These are phyloP conservation scores for Entomortierella lignicola DNA, from an alignment of 192 early-diverging fungal genomes.

Conservation along the genomic window DNA sequence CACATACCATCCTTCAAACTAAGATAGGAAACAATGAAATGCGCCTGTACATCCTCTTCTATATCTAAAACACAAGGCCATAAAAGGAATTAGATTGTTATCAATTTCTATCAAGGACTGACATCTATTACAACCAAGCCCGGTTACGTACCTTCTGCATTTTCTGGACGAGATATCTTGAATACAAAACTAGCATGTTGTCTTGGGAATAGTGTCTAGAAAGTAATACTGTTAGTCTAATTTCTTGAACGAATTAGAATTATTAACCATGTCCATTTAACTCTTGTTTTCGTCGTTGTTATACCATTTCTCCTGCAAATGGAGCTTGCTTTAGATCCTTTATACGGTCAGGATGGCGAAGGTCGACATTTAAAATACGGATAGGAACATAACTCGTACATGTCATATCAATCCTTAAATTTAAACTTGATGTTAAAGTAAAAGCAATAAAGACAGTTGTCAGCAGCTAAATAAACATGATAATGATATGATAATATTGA, in stretches of 20 bases:
- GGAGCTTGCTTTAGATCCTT: slow-evolving; percentile 43
- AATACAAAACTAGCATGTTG: slow-evolving; percentile 68
- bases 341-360: slow-evolving; percentile 36
- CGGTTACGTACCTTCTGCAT: slow-evolving; percentile 41
- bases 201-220: slow-evolving; percentile 65
- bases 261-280: neutral
- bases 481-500: neutral
- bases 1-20: slow-evolving; percentile 60
- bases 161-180: slow-evolving; percentile 55
- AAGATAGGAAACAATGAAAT: slow-evolving; percentile 64
- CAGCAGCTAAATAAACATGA: neutral
- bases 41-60: slow-evolving; percentile 52
- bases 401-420: slow-evolving; percentile 58
- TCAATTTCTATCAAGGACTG: neutral
- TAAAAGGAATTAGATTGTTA: neutral
- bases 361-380: slow-evolving; percentile 59
- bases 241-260: neutral
- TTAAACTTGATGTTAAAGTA: slow-evolving; percentile 37
- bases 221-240: neutral
- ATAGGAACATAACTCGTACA: slow-evolving; percentile 63
- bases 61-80: slow-evolving; percentile 4
- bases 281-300: too few species aligned
- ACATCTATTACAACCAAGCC: neutral
- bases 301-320: slow-evolving; percentile 55
- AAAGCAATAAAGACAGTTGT: slow-evolving; percentile 11